Conservation (phyloP, 768 basidiomycete species). For the Agrocybe chaxingu region DNA sequence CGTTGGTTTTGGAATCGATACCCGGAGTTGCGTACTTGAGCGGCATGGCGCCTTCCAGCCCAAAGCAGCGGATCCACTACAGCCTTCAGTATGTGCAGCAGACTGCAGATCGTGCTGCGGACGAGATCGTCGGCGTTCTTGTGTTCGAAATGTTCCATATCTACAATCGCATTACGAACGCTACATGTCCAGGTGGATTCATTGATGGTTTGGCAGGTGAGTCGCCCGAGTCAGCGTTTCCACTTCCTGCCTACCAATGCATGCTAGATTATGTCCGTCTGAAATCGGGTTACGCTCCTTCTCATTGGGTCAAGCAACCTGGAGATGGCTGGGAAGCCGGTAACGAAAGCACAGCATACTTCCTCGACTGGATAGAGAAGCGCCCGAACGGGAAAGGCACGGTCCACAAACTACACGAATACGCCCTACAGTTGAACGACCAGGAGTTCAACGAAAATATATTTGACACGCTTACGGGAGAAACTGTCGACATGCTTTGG, state of each 20-base stretch:
- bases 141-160: too few relatives aligned
- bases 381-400: constrained; percentile 2
- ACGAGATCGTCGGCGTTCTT: too few relatives aligned
- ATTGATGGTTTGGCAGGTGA: not conserved
- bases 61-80: too few relatives aligned
- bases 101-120: too few relatives aligned
- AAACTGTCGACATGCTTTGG: constrained; percentile 14
- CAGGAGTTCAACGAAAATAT: not conserved
- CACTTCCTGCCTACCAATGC: not conserved
- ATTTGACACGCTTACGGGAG: constrained; percentile 10
- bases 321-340: constrained; percentile 4
- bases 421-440: not conserved
- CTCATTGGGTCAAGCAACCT: constrained; percentile 5
- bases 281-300: constrained; percentile 4
- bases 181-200: not conserved
- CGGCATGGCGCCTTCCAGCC: too few relatives aligned
- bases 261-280: constrained; percentile 11
- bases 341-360: constrained; percentile 10
- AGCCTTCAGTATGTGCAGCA: too few relatives aligned
- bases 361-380: constrained; percentile 7
- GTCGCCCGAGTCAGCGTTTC: not conserved
- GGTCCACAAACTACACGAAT: not conserved
- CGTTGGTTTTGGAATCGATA: too few relatives aligned
- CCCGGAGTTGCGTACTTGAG: too few relatives aligned
- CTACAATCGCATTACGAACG: too few relatives aligned